Conservation (phyloP, 352 stramenopile genomes). For the Phytophthora meadii region DNA sequence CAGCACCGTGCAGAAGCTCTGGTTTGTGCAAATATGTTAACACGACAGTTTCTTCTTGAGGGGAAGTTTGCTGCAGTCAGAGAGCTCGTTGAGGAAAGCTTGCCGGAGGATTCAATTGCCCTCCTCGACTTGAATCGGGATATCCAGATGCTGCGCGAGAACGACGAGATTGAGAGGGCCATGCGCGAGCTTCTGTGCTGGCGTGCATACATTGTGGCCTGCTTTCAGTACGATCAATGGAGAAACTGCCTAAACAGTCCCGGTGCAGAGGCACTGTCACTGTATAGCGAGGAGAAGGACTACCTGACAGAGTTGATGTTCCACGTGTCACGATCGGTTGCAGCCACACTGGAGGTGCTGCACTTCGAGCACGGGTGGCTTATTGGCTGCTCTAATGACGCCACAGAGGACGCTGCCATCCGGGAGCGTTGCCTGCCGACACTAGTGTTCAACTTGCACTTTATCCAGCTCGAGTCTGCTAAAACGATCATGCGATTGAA, state of each 20-base stretch:
- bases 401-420: constrained; percentile 50
- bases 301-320: constrained; percentile 82
- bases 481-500: constrained; percentile 74
- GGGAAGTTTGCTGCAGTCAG: constrained; percentile 72
- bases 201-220: constrained; percentile 73
- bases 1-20: constrained; percentile 74
- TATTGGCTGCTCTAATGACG: constrained; percentile 51
- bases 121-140: constrained; percentile 64
- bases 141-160: constrained; percentile 44
- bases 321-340: constrained; percentile 61
- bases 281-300: constrained; percentile 84
- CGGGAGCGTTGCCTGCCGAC: constrained; percentile 68
- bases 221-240: constrained; percentile 76
- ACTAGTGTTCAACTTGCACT: constrained; percentile 79
- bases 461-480: constrained; percentile 79
- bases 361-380: constrained; percentile 88
- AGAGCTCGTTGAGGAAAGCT: constrained; percentile 59
- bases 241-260: constrained; percentile 56
- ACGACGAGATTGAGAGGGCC: constrained; percentile 59
- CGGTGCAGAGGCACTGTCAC: constrained; percentile 28
- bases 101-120: constrained; percentile 77
- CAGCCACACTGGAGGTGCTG: constrained; percentile 68
- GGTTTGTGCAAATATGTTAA: constrained; percentile 60
- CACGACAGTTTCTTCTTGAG: constrained; percentile 76
- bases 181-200: constrained; percentile 77